Evolutionary conservation across 2,329 filamentous ascomycete species (phyloP).

Genomic region (Eutypella sp.): DNA sequence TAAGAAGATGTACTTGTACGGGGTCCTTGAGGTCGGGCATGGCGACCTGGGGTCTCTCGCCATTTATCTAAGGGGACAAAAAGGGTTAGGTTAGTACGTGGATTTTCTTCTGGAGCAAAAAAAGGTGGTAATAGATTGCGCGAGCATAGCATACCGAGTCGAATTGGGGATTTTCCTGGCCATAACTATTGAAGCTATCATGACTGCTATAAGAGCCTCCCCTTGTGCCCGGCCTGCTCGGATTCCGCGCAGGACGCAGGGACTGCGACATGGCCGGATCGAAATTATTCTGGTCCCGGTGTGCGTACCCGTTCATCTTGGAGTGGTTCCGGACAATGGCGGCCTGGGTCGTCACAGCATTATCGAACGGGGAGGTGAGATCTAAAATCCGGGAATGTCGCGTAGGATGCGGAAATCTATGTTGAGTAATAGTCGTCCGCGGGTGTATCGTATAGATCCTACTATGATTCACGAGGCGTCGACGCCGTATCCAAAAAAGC

Average conservation of each 20-base stretch:
- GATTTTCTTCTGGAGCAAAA: background rate
- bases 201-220: constrained; percentile 57
- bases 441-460: background rate
- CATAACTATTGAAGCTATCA: constrained; percentile 50
- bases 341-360: background rate
- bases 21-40: constrained; percentile 61
- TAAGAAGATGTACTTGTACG: constrained; percentile 84
- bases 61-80: constrained; percentile 44
- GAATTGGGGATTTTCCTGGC: constrained; percentile 48
- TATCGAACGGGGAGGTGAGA: background rate
- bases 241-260: constrained; percentile 26
- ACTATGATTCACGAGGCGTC: background rate
- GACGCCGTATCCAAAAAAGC: background rate
- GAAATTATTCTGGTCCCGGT: constrained; percentile 18
- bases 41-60: constrained; percentile 49
- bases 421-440: background rate
- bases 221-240: constrained; percentile 46
- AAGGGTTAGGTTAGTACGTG: constrained; percentile 9
- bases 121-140: background rate
- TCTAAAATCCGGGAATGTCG: too few species aligned
- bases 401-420: too few species aligned
- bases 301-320: constrained; percentile 24
- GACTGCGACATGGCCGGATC: constrained; percentile 15
- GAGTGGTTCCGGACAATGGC: constrained; percentile 13
- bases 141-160: constrained; percentile 56